Evolutionary conservation across 1,284 basidiomycete species (phyloP).

Genomic region (Microbotryum lychnidis-dioicae): DNA sequence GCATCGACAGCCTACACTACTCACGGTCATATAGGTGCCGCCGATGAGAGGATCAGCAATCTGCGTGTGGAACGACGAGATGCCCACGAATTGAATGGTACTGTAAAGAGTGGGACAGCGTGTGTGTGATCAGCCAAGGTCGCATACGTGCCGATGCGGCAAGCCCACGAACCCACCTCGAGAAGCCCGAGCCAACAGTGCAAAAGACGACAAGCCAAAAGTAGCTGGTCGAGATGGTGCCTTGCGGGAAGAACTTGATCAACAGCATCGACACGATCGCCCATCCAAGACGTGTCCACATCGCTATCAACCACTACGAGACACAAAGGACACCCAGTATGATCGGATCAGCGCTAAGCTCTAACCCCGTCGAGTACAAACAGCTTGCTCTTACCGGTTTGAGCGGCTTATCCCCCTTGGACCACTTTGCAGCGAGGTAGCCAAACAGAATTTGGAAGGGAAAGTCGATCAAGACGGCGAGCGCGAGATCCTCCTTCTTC

Average conservation of each 20-base stretch:
- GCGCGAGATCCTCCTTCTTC: constrained; percentile 86
- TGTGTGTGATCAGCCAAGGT: neutral
- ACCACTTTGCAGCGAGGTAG: constrained; percentile 90
- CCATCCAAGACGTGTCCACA: constrained; percentile 76
- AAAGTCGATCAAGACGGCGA: constrained; percentile 93
- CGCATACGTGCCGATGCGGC: neutral
- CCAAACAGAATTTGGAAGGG: constrained; percentile 95
- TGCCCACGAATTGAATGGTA: constrained; percentile 96
- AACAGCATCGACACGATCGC: constrained; percentile 61
- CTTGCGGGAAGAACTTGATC: constrained; percentile 74
- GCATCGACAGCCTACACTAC: constrained; percentile 31
- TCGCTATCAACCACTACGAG: constrained; percentile 77
- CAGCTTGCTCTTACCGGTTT: constrained; percentile 37
- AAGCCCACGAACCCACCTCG: constrained; percentile 52
- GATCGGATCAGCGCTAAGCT: neutral
- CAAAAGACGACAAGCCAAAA: constrained; percentile 69
- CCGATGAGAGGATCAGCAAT: constrained; percentile 96
- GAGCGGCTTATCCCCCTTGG: constrained; percentile 41
- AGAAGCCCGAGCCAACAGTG: constrained; percentile 77
- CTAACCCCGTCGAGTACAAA: neutral
- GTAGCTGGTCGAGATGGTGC: constrained; percentile 58
- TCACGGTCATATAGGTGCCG: constrained; percentile 94
- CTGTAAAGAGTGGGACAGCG: constrained; percentile 42
- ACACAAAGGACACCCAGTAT: constrained; percentile 46
- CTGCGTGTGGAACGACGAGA: constrained; percentile 94